Percentiles rank a stretch among this genome's conserved stretches.
Evolutionary conservation across 805 yeast species (phyloP).

Genomic region (Nakazawaea laoshanensis): DNA sequence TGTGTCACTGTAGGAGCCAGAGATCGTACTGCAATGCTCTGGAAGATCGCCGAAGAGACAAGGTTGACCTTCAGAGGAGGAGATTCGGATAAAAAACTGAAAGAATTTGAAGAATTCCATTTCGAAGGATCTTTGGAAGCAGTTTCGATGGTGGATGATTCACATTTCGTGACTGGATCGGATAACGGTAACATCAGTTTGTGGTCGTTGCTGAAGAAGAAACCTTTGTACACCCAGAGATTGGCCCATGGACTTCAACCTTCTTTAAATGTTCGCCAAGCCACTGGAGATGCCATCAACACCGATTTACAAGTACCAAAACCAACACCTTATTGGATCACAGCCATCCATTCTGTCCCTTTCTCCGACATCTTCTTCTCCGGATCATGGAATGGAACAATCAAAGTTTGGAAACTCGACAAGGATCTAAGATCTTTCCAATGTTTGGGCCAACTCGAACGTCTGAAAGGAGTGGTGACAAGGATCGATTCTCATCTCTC

Average conservation of each 20-base stretch:
- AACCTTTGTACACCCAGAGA: slow-evolving; percentile 64
- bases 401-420: slow-evolving; percentile 72
- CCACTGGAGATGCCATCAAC: slow-evolving; percentile 35
- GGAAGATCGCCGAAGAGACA: slow-evolving; percentile 96
- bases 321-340: slow-evolving; percentile 78
- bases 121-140: slow-evolving; percentile 87
- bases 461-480: slow-evolving; percentile 65
- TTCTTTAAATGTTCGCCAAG: slow-evolving; percentile 32
- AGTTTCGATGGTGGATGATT: slow-evolving; percentile 85
- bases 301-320: slow-evolving; percentile 52
- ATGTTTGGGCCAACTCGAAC: slow-evolving; percentile 44
- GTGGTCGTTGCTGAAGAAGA: slow-evolving; percentile 89
- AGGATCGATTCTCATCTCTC: slow-evolving; percentile 48
- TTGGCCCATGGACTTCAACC: slow-evolving; percentile 68
- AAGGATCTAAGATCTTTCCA: slow-evolving; percentile 56
- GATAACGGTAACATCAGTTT: slow-evolving; percentile 88
- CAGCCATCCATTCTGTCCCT: slow-evolving; percentile 75
- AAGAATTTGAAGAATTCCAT: slow-evolving; percentile 29
- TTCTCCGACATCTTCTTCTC: slow-evolving; percentile 75
- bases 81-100: slow-evolving; percentile 39
- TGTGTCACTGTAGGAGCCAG: slow-evolving; percentile 95
- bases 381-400: slow-evolving; percentile 81
- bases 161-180: slow-evolving; percentile 89
- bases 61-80: slow-evolving; percentile 92
- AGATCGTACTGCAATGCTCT: slow-evolving; percentile 89